phyloP scores from a whole-genome alignment of 2,329 filamentous ascomycete genomes.

The Mariannaea elegans region DNA sequence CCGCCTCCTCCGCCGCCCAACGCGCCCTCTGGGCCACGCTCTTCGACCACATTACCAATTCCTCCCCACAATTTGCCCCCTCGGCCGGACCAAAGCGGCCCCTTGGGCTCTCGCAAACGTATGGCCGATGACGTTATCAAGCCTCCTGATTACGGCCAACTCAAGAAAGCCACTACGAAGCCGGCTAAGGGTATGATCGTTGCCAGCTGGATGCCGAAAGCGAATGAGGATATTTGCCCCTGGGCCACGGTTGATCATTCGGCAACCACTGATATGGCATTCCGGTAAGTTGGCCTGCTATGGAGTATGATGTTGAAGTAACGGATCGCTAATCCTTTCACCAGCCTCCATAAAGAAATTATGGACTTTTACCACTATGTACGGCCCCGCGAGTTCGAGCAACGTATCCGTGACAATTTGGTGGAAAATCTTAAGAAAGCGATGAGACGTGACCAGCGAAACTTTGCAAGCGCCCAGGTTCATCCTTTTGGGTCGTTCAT shows the following conservation, averaged over 20 bases:
- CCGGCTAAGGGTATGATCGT: constrained; percentile 60
- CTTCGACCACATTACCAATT: constrained; percentile 31
- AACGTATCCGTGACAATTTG: constrained; percentile 76
- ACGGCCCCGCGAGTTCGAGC: constrained; percentile 79
- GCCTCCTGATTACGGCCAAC: constrained; percentile 59
- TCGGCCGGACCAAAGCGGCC: constrained; percentile 47
- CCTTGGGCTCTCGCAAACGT: constrained; percentile 76
- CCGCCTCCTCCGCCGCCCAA: constrained; percentile 34
- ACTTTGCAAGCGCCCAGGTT: constrained; percentile 70
- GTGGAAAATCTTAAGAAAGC: constrained; percentile 72
- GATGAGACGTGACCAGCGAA: constrained; percentile 59
- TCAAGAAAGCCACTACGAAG: constrained; percentile 62
- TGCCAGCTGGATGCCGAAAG: constrained; percentile 59
- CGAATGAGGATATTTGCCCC: constrained; percentile 60
- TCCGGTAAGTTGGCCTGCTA: constrained; percentile 58
- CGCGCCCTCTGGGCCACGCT: constrained; percentile 33
- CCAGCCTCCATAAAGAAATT: constrained; percentile 87
- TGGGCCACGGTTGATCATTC: constrained; percentile 70
- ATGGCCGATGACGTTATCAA: constrained; percentile 76
- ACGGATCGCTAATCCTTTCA: neutral
- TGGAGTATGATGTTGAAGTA: neutral
- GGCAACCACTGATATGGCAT: constrained; percentile 59
- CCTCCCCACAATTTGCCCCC: constrained; percentile 1
- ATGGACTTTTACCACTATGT: constrained; percentile 89
- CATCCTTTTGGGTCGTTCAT: constrained; percentile 93